Percentiles rank a stretch among this genome's conserved stretches.
Evolutionary conservation across 2,329 filamentous ascomycete genomes (phyloP).

Genomic region (Diplodia scrobiculata): DNA sequence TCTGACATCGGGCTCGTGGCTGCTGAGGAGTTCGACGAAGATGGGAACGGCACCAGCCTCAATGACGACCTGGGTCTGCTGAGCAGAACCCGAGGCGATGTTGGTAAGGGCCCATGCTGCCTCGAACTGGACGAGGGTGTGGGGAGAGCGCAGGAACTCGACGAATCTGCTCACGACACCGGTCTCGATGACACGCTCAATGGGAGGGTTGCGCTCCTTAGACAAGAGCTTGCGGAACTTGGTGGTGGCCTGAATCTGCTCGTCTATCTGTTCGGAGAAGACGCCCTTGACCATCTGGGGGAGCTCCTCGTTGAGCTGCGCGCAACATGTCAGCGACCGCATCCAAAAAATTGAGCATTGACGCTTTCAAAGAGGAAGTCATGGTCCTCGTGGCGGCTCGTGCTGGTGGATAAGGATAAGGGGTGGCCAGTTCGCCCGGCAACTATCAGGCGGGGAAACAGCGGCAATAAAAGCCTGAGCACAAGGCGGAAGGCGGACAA

Average conservation of each 20-base stretch:
- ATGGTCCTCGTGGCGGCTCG: slow-evolving; percentile 29
- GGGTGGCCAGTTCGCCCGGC: slow-evolving; percentile 30
- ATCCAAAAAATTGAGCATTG: slow-evolving; percentile 1
- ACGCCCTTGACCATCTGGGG: slow-evolving; percentile 97
- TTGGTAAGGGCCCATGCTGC: slow-evolving; percentile 99
- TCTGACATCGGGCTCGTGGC: slow-evolving; percentile 94
- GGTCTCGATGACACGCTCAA: slow-evolving; percentile 99
- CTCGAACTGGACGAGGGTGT: slow-evolving; percentile 98
- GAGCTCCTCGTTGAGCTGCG: slow-evolving; percentile 91
- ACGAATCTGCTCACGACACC: slow-evolving; percentile 97
- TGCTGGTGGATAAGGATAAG: slow-evolving; percentile 31
- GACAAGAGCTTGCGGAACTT: slow-evolving; percentile 98
- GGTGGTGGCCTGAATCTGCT: slow-evolving; percentile 95
- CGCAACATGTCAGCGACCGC: neutral
- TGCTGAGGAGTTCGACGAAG: slow-evolving; percentile 92
- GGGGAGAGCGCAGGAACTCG: slow-evolving; percentile 95
- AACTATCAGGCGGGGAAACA: slow-evolving; percentile 25
- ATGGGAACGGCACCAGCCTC: slow-evolving; percentile 97
- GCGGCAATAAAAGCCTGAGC: slow-evolving; percentile 28
- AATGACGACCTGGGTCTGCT: slow-evolving; percentile 98
- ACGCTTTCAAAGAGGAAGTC: slow-evolving; percentile 10
- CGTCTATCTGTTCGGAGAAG: slow-evolving; percentile 97
- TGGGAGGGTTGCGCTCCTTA: slow-evolving; percentile 98
- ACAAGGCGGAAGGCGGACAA: slow-evolving; percentile 1
- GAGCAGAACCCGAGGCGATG: slow-evolving; percentile 95